Evolutionary conservation across 257 asterid species (phyloP), one percentile per base, ranked within the genome.

Genomic region (Capsicum rhomboideum): DNA sequence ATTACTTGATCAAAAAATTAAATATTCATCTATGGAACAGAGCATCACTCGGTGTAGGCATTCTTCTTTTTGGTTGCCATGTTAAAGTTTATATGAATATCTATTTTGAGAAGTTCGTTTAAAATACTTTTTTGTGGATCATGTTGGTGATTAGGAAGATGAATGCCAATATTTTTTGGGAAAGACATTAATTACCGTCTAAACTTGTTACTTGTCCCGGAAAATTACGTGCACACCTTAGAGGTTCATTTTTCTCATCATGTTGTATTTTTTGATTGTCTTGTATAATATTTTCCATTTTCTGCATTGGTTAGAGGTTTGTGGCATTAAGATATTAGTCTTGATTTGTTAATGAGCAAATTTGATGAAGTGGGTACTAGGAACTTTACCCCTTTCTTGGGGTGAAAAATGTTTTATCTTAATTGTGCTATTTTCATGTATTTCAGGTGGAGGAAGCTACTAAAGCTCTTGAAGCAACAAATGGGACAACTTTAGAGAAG

Each of bases 391-490:
- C n/a, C 7, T 75, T 75, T 49, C 8, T 18, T 69, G 18, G 59
- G 59, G n/a, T 1, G 40, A 16, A 49, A 50, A 26, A 75, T 75
- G 42, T 75, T 42, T 34, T 42, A 49, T 87, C 84, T 82, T 80
- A 44, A 59, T 83, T 78, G 61, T 85, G 59, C 28, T 28, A 28
- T 64, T 52, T 61, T 84, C 82, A 69, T 83, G 75, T 61, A 77
- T 54, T 82, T 83, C 86, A 96, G 99, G 98, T 94, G 84, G 98
- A 91, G 87, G 98, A 94, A 89, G 98, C 99, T 82, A 90, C 98
- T 67, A 93, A 93, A 91, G 96, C 99, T 72, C 97, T 96, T 53
- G 98, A 93, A 88, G 97, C 95, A 78, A 96, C 99, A 40, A 94
- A 94, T 78, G 97, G 99, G 78, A 96, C 96, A 78, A 87, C 97